Percentiles rank a stretch among this genome's conserved stretches.
phyloP scores from a whole-genome alignment of 495 filamentous ascomycete species.

The Penicillium tannophilum region DNA sequence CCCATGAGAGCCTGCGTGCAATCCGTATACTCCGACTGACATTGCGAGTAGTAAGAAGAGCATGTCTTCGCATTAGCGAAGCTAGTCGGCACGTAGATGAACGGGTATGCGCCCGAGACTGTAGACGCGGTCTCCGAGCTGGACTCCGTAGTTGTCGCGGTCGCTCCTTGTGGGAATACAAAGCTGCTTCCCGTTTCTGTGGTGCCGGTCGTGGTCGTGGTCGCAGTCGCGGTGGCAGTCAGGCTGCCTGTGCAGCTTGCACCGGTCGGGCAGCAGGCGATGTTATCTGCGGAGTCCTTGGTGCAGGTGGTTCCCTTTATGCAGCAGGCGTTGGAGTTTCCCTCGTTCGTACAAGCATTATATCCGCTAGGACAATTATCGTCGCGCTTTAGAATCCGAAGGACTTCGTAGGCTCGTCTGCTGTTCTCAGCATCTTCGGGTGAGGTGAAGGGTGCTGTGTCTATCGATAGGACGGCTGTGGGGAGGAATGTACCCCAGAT shows the following conservation, averaged over 20 bases:
- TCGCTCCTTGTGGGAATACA: constrained; percentile 37
- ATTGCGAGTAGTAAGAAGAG: constrained; percentile 66
- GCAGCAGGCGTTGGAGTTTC: constrained; percentile 59
- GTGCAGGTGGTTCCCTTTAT: constrained; percentile 54
- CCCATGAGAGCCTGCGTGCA: constrained; percentile 63
- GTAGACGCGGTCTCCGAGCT: constrained; percentile 46
- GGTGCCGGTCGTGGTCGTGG: constrained; percentile 16
- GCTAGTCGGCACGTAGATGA: constrained; percentile 65
- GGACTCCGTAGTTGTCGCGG: constrained; percentile 23
- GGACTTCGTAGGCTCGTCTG: constrained; percentile 39
- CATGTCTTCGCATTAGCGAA: constrained; percentile 65
- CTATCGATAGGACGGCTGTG: constrained; percentile 33
- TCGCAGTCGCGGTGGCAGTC: constrained; percentile 18
- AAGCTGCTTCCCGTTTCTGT: constrained; percentile 33
- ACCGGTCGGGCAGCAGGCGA: constrained; percentile 66
- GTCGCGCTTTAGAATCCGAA: constrained; percentile 40
- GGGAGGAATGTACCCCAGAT: constrained; percentile 42
- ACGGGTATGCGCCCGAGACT: constrained; percentile 56
- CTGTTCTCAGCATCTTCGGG: constrained; percentile 28
- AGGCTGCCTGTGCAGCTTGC: constrained; percentile 65
- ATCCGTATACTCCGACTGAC: constrained; percentile 61
- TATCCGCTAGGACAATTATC: constrained; percentile 56
- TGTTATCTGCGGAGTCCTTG: constrained; percentile 57
- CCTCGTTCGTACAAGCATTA: constrained; percentile 51
- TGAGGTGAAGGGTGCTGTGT: constrained; percentile 33